Evolutionary conservation across 2,329 filamentous ascomycete genomes (phyloP), one percentile per base, ranked within the genome.

Genomic region (Mollisiaceae sp.): DNA sequence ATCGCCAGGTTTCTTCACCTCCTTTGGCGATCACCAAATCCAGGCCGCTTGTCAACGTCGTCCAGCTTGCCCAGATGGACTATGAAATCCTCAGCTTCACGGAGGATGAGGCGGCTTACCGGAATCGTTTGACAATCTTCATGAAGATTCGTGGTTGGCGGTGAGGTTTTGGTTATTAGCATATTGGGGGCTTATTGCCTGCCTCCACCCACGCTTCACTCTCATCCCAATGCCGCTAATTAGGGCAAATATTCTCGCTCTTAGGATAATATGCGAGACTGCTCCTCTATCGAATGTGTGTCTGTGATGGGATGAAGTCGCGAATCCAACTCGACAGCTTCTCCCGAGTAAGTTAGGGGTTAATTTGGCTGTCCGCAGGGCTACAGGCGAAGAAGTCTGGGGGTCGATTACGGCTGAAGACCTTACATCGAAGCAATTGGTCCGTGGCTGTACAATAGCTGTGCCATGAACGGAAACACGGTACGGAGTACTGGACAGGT

Each of bases 1-100:
- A 59, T 45, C 59, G 4, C 45, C 52, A 58, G 77, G 55, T 58
- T 22, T 63, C 27, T 47, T 32, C 32, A 15, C 54, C 50, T 2
- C 24, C 61, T 12, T 59, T 54, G 8, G 55, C 18, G 9, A 63
- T 47, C 54, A 63, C 59, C 61, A 14, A 55, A 63, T 22, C 43
- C 54, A 18, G 61, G 55, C 24, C 43, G 54, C 24, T 38, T 59
- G 20, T 59, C 36, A 14, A 63, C 52, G n/a, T 39, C 43, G 22
- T 63, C 35, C 11, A 63, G 36, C 55, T 63, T 63, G 27, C 55
- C 54, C 14, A 63, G 54, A 36, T 63, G 43, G 2, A 63, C 56
- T 55, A 63, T 59, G 20, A 43, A 41, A 18, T 55, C 61, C 35
- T 63, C 43, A 41, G 41, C 18, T 50, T 63, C 61, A 50, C 61